Evolutionary conservation across 192 early-diverging fungal species (phyloP).

Genomic region (Coemansia sp.): DNA sequence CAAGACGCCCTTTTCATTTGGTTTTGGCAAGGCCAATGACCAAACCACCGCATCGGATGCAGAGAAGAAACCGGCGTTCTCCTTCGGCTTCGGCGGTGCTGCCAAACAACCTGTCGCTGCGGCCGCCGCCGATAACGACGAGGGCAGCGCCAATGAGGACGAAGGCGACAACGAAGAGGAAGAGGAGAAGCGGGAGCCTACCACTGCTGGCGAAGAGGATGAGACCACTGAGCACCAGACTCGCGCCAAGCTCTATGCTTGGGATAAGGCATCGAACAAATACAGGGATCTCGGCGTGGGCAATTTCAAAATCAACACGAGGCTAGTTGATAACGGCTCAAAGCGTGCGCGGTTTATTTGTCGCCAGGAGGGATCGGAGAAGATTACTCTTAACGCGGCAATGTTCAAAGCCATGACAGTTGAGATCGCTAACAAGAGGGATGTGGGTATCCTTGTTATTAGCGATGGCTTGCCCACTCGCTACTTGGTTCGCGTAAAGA

Average conservation of each 20-base stretch:
- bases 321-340: slow-evolving; percentile 10
- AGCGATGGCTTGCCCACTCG: slow-evolving; percentile 34
- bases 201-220: slow-evolving; percentile 50
- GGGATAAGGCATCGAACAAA: slow-evolving; percentile 26
- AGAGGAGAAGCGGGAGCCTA: slow-evolving; percentile 17
- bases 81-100: slow-evolving; percentile 42
- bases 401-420: slow-evolving; percentile 50
- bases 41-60: neutral
- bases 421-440: slow-evolving; percentile 43
- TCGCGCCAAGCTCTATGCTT: slow-evolving; percentile 46
- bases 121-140: neutral
- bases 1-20: slow-evolving; percentile 47
- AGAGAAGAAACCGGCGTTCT: slow-evolving; percentile 29
- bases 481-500: slow-evolving; percentile 43
- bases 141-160: slow-evolving; percentile 1
- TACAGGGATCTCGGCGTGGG: slow-evolving; percentile 51
- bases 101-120: neutral
- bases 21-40: slow-evolving; percentile 11
- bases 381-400: slow-evolving; percentile 51
- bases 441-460: slow-evolving; percentile 37
- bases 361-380: slow-evolving; percentile 49
- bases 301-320: slow-evolving; percentile 43
- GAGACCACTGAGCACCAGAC: slow-evolving; percentile 43
- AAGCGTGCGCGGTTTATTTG: slow-evolving; percentile 45
- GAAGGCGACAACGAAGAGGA: slow-evolving; percentile 9